phyloP scores from a whole-genome alignment of 805 yeast species.

The Schwanniomyces sp. region DNA sequence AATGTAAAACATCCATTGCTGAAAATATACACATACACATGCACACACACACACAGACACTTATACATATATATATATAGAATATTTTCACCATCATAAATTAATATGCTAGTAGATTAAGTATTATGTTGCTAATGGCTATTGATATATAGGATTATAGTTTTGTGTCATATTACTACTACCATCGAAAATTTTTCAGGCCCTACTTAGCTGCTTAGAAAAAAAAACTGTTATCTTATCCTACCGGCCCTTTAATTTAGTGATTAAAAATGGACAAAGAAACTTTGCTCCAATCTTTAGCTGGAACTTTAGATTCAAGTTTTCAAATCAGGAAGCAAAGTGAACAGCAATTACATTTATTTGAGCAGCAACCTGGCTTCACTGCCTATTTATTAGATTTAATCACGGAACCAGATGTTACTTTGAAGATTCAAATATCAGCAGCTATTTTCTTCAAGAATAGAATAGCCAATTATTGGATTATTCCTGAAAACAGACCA shows the following conservation, averaged over 20 bases:
- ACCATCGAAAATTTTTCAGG: constrained; percentile 8
- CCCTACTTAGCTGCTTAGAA: background rate
- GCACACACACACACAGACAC: too few relatives aligned
- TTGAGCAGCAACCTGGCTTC: constrained; percentile 58
- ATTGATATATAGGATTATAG: background rate
- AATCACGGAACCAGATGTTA: constrained; percentile 42
- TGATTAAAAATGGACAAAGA: constrained; percentile 44
- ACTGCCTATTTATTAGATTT: constrained; percentile 54
- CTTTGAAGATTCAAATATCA: constrained; percentile 37
- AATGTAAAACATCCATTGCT: too few relatives aligned
- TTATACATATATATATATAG: too few relatives aligned
- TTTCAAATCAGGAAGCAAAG: constrained; percentile 51
- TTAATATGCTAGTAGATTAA: background rate
- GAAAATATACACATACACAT: too few relatives aligned
- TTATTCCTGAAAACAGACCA: constrained; percentile 28
- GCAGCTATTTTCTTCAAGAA: constrained; percentile 47
- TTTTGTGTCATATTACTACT: constrained; percentile 1
- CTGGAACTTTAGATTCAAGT: constrained; percentile 56
- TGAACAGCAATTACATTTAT: constrained; percentile 49
- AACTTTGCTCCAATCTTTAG: constrained; percentile 48
- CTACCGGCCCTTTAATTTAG: background rate
- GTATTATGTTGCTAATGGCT: background rate
- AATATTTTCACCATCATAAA: too few relatives aligned
- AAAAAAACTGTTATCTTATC: background rate
- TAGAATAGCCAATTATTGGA: constrained; percentile 39